phyloP scores from a whole-genome alignment of 1,139 yeast species.

The Entelexis paramagnoliae region DNA sequence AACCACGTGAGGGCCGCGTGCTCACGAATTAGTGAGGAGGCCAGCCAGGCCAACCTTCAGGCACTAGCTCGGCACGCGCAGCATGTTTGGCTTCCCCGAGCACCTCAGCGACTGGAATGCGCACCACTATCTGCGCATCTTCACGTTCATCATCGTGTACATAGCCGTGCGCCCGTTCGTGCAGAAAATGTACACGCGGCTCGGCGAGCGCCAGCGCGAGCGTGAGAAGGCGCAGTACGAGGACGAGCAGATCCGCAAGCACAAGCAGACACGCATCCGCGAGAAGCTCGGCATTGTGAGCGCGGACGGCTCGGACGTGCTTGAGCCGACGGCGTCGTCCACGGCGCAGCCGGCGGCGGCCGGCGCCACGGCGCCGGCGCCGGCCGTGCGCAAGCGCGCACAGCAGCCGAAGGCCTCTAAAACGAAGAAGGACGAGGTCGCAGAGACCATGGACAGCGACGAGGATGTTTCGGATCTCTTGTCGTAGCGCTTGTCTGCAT shows the following conservation, averaged over 20 bases:
- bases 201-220: constrained; percentile 60
- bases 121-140: constrained; percentile 24
- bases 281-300: constrained; percentile 20
- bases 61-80: not conserved
- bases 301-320: constrained; percentile 7
- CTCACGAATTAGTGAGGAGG: too few relatives aligned
- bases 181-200: constrained; percentile 57
- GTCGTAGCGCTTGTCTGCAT: not conserved
- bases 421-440: constrained; percentile 2
- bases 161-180: constrained; percentile 34
- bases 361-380: not conserved
- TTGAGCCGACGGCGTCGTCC: not conserved
- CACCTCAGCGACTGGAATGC: constrained; percentile 21
- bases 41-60: too few relatives aligned
- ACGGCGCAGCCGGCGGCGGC: not conserved
- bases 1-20: not conserved
- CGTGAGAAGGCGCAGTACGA: constrained; percentile 77
- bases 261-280: constrained; percentile 82
- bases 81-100: constrained; percentile 24
- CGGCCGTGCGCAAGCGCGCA: not conserved
- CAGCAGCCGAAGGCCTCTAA: constrained; percentile 1
- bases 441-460: constrained; percentile 20
- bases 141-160: constrained; percentile 21
- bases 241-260: constrained; percentile 86
- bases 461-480: constrained; percentile 23